Conservation (phyloP, 805 yeast species). For the Wickerhamomyces hampshirensis region DNA sequence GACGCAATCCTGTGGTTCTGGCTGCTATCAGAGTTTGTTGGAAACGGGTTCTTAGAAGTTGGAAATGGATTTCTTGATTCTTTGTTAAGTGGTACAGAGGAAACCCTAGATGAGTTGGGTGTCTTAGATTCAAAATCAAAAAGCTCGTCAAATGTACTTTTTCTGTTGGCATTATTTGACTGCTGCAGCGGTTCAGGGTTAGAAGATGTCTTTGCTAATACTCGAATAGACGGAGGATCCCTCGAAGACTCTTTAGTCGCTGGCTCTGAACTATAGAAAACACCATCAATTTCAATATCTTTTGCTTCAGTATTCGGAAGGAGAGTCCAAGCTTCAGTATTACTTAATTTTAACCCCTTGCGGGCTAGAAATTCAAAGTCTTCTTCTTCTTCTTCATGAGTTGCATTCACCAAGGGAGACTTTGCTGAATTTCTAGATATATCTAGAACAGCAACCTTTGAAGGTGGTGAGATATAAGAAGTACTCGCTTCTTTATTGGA, state of each 20-base stretch:
- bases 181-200: background rate
- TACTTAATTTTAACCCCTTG: conserved; percentile 12
- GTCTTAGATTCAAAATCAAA: conserved; percentile 10
- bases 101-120: background rate
- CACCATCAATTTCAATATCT: conserved; percentile 16
- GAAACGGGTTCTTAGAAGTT: conserved; percentile 17
- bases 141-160: conserved; percentile 18
- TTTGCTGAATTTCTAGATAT: background rate
- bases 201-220: too few relatives aligned
- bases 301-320: conserved; percentile 2
- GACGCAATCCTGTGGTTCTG: background rate
- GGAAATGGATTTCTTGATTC: conserved; percentile 22
- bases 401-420: background rate
- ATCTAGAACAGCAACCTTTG: background rate
- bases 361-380: conserved; percentile 2
- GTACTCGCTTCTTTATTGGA: background rate
- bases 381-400: background rate
- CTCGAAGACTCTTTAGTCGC: background rate
- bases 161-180: conserved; percentile 1
- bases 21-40: conserved; percentile 4
- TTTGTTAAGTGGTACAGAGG: conserved; percentile 1
- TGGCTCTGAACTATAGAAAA: conserved; percentile 12
- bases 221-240: background rate
- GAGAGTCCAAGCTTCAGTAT: conserved; percentile 21
- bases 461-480: conserved; percentile 1